A percentile compares a stretch with the other conserved stretches of the same genome.
Evolutionary conservation across 1,284 basidiomycete species (phyloP).

Genomic region (Pseudozyma sp.): DNA sequence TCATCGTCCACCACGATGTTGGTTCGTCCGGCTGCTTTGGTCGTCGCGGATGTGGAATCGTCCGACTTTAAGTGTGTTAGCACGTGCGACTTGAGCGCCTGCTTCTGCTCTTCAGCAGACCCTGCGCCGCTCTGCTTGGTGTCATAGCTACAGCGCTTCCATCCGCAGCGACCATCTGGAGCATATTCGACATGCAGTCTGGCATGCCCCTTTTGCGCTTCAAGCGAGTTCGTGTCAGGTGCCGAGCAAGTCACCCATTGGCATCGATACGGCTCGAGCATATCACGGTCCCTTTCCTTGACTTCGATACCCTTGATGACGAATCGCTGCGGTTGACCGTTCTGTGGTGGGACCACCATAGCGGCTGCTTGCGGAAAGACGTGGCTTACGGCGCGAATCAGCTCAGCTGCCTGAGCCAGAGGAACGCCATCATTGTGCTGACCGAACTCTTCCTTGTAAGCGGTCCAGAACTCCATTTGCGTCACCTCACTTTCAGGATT

Average conservation of each 20-base stretch:
- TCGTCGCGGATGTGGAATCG: not conserved
- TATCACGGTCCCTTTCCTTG: constrained; percentile 47
- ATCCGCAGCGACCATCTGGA: constrained; percentile 53
- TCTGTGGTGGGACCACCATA: constrained; percentile 80
- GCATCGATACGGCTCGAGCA: constrained; percentile 46
- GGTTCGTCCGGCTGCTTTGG: not conserved
- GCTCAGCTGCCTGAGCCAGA: constrained; percentile 81
- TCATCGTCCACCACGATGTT: constrained; percentile 33
- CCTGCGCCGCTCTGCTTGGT: constrained; percentile 12
- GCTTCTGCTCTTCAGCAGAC: constrained; percentile 13
- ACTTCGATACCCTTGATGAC: constrained; percentile 80
- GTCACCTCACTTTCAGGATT: constrained; percentile 81
- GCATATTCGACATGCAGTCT: constrained; percentile 46
- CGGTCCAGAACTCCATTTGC: constrained; percentile 88
- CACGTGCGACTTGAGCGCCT: constrained; percentile 37
- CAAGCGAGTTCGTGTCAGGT: constrained; percentile 37
- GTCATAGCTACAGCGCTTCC: constrained; percentile 51
- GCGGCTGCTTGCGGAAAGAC: constrained; percentile 83
- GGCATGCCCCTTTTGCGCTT: constrained; percentile 51
- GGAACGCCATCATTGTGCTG: constrained; percentile 71
- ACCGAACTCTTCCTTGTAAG: constrained; percentile 77
- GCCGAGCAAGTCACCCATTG: constrained; percentile 56
- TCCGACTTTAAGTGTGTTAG: constrained; percentile 47
- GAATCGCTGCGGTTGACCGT: constrained; percentile 74
- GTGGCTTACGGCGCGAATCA: constrained; percentile 84